Evolutionary conservation across 2,329 filamentous ascomycete species (phyloP).

Genomic region (Botrytis fragariae): DNA sequence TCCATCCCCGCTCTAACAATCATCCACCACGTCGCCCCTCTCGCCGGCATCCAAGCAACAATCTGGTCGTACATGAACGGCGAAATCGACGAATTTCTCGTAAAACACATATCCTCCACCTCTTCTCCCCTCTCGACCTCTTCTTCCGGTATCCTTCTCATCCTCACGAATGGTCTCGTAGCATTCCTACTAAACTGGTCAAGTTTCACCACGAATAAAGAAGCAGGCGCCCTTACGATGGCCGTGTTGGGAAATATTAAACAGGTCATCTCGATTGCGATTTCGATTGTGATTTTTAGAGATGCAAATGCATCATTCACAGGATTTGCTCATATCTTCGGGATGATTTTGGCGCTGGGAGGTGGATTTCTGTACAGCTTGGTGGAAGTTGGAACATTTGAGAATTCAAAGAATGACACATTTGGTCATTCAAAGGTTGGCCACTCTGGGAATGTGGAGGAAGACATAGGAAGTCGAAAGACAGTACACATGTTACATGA

Average conservation of each 20-base stretch:
- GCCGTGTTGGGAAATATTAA: slow-evolving; percentile 59
- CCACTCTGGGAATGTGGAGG: neutral
- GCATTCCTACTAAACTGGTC: slow-evolving; percentile 57
- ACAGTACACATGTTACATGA: neutral
- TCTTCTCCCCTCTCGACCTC: slow-evolving; percentile 34
- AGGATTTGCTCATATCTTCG: neutral
- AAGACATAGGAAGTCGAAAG: neutral
- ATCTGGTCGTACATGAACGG: slow-evolving; percentile 52
- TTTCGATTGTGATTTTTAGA: slow-evolving; percentile 48
- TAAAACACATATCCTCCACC: slow-evolving; percentile 22
- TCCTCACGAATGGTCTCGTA: slow-evolving; percentile 52
- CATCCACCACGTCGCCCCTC: slow-evolving; percentile 56
- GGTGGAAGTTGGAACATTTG: neutral
- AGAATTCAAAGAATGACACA: neutral
- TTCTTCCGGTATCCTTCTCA: slow-evolving; percentile 27
- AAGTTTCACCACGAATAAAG: slow-evolving; percentile 57
- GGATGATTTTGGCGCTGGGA: neutral
- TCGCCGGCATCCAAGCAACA: slow-evolving; percentile 56
- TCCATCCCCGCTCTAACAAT: neutral
- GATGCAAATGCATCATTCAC: neutral
- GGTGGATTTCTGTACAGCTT: neutral
- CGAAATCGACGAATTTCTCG: slow-evolving; percentile 47
- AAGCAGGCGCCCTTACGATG: slow-evolving; percentile 57
- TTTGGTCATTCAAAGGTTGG: neutral
- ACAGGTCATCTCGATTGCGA: slow-evolving; percentile 54